Evolutionary conservation across 306 rosid species (phyloP).

Genomic region (Castanea sativa): DNA sequence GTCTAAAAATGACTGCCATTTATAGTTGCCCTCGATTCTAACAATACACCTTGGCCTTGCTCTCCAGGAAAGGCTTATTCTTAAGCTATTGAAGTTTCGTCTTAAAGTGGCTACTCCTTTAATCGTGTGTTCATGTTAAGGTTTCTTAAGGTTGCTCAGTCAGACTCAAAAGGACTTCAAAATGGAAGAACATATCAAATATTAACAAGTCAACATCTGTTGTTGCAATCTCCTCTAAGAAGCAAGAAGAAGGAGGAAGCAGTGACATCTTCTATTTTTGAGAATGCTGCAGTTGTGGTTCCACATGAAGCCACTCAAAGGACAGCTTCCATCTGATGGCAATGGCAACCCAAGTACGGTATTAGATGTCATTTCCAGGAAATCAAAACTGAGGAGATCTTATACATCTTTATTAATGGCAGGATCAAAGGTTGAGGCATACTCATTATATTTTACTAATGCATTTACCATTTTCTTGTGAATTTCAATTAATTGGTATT

Average conservation of each 20-base stretch:
- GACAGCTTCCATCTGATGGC: slow-evolving; percentile 35
- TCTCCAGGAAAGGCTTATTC: slow-evolving; percentile 74
- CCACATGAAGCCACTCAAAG: slow-evolving; percentile 37
- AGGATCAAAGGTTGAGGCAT: slow-evolving; percentile 64
- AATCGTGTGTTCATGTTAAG: slow-evolving; percentile 70
- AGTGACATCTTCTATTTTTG: slow-evolving; percentile 32
- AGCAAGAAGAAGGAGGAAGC: slow-evolving; percentile 27
- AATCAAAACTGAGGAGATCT: slow-evolving; percentile 62
- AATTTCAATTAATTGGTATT: slow-evolving; percentile 19
- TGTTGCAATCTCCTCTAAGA: no score
- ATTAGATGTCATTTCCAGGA: slow-evolving; percentile 33
- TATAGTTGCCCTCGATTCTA: neutral
- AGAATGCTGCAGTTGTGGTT: slow-evolving; percentile 16
- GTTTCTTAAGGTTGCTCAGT: slow-evolving; percentile 83
- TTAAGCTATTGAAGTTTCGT: slow-evolving; percentile 69
- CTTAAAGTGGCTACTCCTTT: slow-evolving; percentile 76
- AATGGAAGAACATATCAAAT: slow-evolving; percentile 33
- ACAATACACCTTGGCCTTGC: slow-evolving; percentile 12
- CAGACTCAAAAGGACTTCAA: slow-evolving; percentile 46
- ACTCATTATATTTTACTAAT: neutral
- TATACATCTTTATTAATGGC: slow-evolving; percentile 65
- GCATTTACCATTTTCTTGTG: slow-evolving; percentile 4
- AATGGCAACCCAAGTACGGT: slow-evolving; percentile 34
- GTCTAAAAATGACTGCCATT: neutral
- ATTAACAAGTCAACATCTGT: slow-evolving; percentile 21